Percentiles rank a stretch among this genome's conserved stretches.
Evolutionary conservation across 768 basidiomycete species (phyloP).

Genomic region (Termitomyces sp.): DNA sequence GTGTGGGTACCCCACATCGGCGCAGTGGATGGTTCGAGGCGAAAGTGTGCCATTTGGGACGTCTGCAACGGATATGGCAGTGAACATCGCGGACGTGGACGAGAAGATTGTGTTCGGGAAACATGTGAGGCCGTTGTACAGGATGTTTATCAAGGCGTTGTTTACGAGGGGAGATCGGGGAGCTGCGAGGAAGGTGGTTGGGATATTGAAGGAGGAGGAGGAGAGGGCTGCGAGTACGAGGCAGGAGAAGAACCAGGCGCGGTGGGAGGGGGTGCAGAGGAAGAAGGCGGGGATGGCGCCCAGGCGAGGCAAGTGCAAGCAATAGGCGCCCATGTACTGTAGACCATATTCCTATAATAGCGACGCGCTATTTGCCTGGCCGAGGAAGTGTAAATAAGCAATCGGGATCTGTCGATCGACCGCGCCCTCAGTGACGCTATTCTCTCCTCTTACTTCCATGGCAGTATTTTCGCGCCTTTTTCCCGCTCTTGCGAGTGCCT

Average conservation of each 20-base stretch:
- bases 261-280: conserved; percentile 26
- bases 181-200: conserved; percentile 49
- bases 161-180: conserved; percentile 46
- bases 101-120: conserved; percentile 45
- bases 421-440: neutral
- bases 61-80: conserved; percentile 13
- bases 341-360: neutral
- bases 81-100: conserved; percentile 33
- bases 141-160: conserved; percentile 67
- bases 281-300: conserved; percentile 15
- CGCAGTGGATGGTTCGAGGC: conserved; percentile 19
- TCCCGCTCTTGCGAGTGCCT: conserved; percentile 43
- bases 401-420: neutral
- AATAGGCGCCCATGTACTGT: neutral
- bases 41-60: conserved; percentile 43
- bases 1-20: conserved; percentile 50
- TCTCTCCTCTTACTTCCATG: conserved; percentile 19
- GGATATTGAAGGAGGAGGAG: conserved; percentile 47
- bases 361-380: neutral
- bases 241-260: conserved; percentile 26
- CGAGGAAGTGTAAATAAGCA: neutral
- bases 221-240: conserved; percentile 20
- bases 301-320: neutral
- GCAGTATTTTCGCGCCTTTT: conserved; percentile 49
- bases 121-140: conserved; percentile 67